Evolutionary conservation across 2,329 filamentous ascomycete genomes (phyloP).

Genomic region (Sporothrix luriei): DNA sequence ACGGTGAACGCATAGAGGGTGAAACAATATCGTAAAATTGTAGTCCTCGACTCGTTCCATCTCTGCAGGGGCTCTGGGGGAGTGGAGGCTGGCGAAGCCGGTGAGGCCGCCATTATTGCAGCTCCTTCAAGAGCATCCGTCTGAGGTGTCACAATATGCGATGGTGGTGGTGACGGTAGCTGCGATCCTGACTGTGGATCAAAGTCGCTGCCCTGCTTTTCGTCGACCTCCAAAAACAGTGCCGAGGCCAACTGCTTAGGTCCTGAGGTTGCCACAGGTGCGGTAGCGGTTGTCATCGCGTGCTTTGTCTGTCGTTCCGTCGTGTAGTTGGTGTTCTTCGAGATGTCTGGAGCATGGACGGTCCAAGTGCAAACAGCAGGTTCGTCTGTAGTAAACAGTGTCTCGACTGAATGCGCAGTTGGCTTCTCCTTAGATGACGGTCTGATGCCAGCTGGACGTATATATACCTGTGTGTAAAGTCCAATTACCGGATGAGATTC

Average conservation of each 20-base stretch:
- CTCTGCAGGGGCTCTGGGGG: constrained; percentile 46
- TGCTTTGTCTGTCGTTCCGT: too few relatives aligned
- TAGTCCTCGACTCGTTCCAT: constrained; percentile 66
- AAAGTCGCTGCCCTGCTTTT: background rate
- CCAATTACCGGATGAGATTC: background rate
- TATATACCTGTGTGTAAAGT: background rate
- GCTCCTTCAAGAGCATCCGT: constrained; percentile 32
- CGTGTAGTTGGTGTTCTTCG: too few relatives aligned
- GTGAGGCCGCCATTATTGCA: background rate
- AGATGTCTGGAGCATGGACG: too few relatives aligned
- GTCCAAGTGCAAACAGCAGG: background rate
- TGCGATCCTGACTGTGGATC: background rate
- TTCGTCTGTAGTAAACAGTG: background rate
- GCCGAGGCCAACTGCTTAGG: background rate
- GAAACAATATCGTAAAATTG: constrained; percentile 60
- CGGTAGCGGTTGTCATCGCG: background rate
- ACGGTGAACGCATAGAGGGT: constrained; percentile 65
- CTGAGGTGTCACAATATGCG: background rate
- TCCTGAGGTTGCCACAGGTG: background rate
- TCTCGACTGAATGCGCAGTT: background rate
- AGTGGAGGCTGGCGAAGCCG: background rate
- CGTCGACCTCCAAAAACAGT: background rate
- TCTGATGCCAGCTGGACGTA: background rate
- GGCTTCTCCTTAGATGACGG: background rate
- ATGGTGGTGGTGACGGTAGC: background rate